Evolutionary conservation across 192 early-diverging fungal genomes (phyloP), one percentile per base, ranked within the genome.

Genomic region (Phycomyces blakesleeanus): DNA sequence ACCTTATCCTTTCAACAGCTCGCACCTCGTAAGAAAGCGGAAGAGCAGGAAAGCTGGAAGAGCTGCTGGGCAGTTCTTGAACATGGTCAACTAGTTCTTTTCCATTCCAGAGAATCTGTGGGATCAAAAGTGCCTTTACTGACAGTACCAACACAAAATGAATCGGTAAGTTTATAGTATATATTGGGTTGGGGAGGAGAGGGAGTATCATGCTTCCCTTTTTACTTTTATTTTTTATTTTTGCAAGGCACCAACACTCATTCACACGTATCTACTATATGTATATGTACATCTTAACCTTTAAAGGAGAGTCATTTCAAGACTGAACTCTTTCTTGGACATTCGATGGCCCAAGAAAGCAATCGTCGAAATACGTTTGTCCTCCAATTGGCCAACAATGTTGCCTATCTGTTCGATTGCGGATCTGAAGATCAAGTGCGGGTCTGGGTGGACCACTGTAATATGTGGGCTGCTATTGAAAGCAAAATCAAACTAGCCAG

Each of bases 51-150:
- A 41, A 39, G 54, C 18, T 64, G 62, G 62, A 40, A 38, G 37
- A 39, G 29, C 14, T 64, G 62, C 39, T 64, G 62, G 62, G 62
- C 54, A 51, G 54, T 64, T 55, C 39, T 64, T 18, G 44, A 55
- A 14, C 52, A 52, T n/a, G 62, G 62, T 7, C 29, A 34, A 34
- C 29, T 34, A 7, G 29, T 34, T 34, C 29, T 34, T 34, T 34
- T 34, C 7, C 29, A 7, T 2, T 34, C 29, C 2, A 34, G 7
- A 34, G 7, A 34, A 5, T 34, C 29, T 7, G 29, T 34, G 7
- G 29, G 29, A 34, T 34, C 29, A 2, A 2, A 34, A 7, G 7
- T 7, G 7, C 29, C 29, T 34, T 34, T 34, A 34, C 7, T 34
- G 7, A 7, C 29, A 34, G 29, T 34, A 34, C 29, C 29, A 34